phyloP scores from a whole-genome alignment of 1,139 yeast genomes.

The Barnettozyma hawaiiensis region DNA sequence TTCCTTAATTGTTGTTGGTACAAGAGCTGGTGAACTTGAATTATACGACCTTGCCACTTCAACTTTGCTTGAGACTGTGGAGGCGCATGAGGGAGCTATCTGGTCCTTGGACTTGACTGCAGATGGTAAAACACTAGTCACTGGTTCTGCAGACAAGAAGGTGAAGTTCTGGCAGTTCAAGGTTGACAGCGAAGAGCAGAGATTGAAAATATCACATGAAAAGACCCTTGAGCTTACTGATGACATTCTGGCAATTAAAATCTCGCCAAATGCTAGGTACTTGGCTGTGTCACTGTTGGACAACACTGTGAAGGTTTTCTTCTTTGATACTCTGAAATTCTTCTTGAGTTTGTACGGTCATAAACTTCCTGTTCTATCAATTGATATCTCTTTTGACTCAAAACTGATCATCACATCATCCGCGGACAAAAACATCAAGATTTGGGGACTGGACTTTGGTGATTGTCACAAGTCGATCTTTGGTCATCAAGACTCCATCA shows the following conservation, averaged over 20 bases:
- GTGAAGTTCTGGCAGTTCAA: slow-evolving; percentile 87
- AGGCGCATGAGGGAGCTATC: slow-evolving; percentile 81
- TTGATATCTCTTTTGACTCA: slow-evolving; percentile 85
- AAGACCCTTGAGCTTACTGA: slow-evolving; percentile 82
- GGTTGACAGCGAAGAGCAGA: slow-evolving; percentile 55
- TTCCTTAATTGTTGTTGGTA: slow-evolving; percentile 80
- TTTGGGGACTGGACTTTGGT: slow-evolving; percentile 98
- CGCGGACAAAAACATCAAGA: slow-evolving; percentile 93
- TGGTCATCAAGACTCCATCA: slow-evolving; percentile 94
- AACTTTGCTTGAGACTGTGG: slow-evolving; percentile 59
- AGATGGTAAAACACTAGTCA: slow-evolving; percentile 79
- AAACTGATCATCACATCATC: slow-evolving; percentile 86
- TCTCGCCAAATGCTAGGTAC: slow-evolving; percentile 76
- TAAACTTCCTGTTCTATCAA: slow-evolving; percentile 84
- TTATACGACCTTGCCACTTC: slow-evolving; percentile 85
- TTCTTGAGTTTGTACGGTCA: slow-evolving; percentile 91
- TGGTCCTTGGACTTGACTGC: slow-evolving; percentile 88
- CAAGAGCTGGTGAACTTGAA: slow-evolving; percentile 80
- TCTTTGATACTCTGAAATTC: slow-evolving; percentile 78
- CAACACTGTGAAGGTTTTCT: slow-evolving; percentile 90
- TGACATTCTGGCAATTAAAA: slow-evolving; percentile 71
- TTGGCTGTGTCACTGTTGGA: slow-evolving; percentile 84
- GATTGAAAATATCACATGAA: slow-evolving; percentile 60
- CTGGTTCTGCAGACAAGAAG: slow-evolving; percentile 91
- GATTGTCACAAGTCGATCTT: slow-evolving; percentile 96